These are phyloP conservation scores for Auricularia sp. DNA, from an alignment of 768 basidiomycete species.

Conservation along the genomic window DNA sequence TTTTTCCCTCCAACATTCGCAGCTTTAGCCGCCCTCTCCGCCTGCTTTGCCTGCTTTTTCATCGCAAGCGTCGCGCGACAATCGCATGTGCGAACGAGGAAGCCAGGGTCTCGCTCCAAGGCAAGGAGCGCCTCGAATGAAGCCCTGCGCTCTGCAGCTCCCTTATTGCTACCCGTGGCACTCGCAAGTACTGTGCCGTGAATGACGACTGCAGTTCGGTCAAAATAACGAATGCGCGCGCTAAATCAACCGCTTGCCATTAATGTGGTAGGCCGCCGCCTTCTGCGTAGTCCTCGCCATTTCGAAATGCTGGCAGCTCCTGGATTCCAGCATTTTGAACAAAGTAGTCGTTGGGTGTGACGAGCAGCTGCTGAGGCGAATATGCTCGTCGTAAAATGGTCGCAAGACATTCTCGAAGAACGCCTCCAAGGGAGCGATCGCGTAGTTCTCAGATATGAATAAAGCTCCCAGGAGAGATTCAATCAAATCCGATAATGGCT, in stretches of 20 bases:
- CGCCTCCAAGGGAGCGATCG: constrained; percentile 45
- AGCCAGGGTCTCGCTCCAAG: constrained; percentile 51
- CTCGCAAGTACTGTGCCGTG: constrained; percentile 56
- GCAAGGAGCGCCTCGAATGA: constrained; percentile 60
- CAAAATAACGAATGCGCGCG: constrained; percentile 21
- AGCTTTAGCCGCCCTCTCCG: constrained; percentile 11
- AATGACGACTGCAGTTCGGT: constrained; percentile 42
- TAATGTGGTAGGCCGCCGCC: constrained; percentile 22
- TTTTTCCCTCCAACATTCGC: constrained; percentile 10
- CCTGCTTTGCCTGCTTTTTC: constrained; percentile 30
- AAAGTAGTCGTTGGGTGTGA: constrained; percentile 70
- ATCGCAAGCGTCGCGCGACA: constrained; percentile 36
- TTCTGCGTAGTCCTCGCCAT: constrained; percentile 36
- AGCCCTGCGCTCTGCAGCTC: constrained; percentile 48
- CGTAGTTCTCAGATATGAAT: constrained; percentile 66
- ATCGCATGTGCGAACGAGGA: constrained; percentile 56
- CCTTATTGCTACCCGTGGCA: constrained; percentile 39
- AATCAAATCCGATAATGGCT: constrained; percentile 72
- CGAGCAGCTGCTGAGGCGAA: constrained; percentile 60
- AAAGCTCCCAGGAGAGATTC: constrained; percentile 74
- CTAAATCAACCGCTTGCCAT: constrained; percentile 29
- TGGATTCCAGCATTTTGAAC: constrained; percentile 60
- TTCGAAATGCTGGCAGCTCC: constrained; percentile 58
- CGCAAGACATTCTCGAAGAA: constrained; percentile 59
- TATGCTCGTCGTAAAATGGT: constrained; percentile 71